Evolutionary conservation across 768 basidiomycete species (phyloP).

Genomic region (Auricularia sp.): DNA sequence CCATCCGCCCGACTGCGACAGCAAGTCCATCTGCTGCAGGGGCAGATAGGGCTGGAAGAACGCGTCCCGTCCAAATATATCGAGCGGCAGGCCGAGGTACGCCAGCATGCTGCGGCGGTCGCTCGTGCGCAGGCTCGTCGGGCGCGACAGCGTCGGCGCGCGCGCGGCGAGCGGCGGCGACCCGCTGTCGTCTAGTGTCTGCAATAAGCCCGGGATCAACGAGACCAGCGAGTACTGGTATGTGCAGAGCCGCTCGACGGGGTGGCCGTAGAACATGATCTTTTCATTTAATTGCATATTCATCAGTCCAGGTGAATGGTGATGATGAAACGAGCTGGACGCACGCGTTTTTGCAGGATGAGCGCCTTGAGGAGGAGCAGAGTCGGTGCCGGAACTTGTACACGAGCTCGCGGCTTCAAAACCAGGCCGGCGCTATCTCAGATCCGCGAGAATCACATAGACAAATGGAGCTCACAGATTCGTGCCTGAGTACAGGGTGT

Average conservation of each 20-base stretch:
- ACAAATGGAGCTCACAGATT: conserved; percentile 41
- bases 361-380: conserved; percentile 90
- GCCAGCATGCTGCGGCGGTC: conserved; percentile 85
- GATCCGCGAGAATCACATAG: neutral
- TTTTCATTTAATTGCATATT: conserved; percentile 18
- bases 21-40: conserved; percentile 84
- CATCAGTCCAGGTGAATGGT: neutral
- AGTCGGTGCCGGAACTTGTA: conserved; percentile 90
- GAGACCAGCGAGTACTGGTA: conserved; percentile 97
- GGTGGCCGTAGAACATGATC: conserved; percentile 96
- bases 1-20: conserved; percentile 73
- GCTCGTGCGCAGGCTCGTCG: conserved; percentile 76
- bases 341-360: conserved; percentile 84
- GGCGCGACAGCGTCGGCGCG: conserved; percentile 52
- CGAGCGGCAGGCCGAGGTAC: conserved; percentile 87
- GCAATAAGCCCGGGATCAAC: conserved; percentile 80
- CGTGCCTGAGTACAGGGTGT: conserved; percentile 37
- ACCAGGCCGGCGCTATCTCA: neutral
- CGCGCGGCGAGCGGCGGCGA: conserved; percentile 64
- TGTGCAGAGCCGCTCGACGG: conserved; percentile 90
- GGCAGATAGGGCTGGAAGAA: conserved; percentile 99
- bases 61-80: conserved; percentile 88
- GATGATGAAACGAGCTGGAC: conserved; percentile 8
- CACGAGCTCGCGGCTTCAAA: conserved; percentile 72
- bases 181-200: conserved; percentile 84